These are phyloP conservation scores for Neophaeococcomyces mojaviensis DNA, from an alignment of 2,329 filamentous ascomycete genomes.

Conservation along the genomic window DNA sequence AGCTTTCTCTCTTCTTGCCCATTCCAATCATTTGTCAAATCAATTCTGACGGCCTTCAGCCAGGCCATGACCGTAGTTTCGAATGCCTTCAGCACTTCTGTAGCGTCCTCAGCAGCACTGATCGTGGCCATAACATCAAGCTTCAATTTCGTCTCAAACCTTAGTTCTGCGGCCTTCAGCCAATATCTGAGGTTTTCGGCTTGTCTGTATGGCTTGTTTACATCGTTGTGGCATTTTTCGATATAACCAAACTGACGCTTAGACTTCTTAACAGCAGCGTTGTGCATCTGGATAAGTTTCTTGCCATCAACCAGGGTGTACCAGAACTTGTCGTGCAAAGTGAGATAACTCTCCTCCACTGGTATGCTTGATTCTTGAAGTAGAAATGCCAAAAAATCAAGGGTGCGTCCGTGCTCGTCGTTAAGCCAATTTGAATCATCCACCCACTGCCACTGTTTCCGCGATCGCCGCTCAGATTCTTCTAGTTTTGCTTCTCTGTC, in stretches of 20 bases:
- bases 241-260: slow-evolving; percentile 83
- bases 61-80: slow-evolving; percentile 76
- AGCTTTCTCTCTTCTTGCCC: slow-evolving; percentile 23
- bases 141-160: slow-evolving; percentile 79
- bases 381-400: slow-evolving; percentile 73
- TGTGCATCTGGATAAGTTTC: slow-evolving; percentile 78
- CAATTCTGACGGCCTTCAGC: slow-evolving; percentile 73
- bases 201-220: slow-evolving; percentile 84
- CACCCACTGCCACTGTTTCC: slow-evolving; percentile 73
- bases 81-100: slow-evolving; percentile 66
- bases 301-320: slow-evolving; percentile 68
- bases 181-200: slow-evolving; percentile 93
- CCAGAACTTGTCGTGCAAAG: slow-evolving; percentile 50
- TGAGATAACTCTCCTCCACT: slow-evolving; percentile 8
- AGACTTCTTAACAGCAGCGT: slow-evolving; percentile 76
- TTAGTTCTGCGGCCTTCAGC: slow-evolving; percentile 89
- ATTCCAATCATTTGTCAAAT: slow-evolving; percentile 68
- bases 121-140: slow-evolving; percentile 84
- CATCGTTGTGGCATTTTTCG: slow-evolving; percentile 82
- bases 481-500: slow-evolving; percentile 70
- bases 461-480: slow-evolving; percentile 61
- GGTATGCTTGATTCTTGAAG: slow-evolving; percentile 23
- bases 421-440: slow-evolving; percentile 59
- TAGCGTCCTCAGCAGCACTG: slow-evolving; percentile 56
- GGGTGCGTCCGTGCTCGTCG: slow-evolving; percentile 66